Base-by-base conservation (phyloP, 345 rosid species). In the Bruguiera gymnorhiza region DNA sequence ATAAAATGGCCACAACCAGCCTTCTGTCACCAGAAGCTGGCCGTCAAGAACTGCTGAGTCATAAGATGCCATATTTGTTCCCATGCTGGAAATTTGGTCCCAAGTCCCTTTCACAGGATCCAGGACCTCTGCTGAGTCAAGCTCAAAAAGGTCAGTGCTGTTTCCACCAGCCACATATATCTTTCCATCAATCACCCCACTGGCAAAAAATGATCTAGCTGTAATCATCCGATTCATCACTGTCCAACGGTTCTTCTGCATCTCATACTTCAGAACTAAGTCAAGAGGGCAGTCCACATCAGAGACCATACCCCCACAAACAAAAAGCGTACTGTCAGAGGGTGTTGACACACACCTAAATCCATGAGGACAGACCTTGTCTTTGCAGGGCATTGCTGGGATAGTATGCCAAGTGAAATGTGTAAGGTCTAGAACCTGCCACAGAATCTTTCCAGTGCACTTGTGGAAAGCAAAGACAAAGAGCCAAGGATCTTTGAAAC, bases 1-100 rank as follows among this genome's bases (percentile, higher is more conserved):
- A 61, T 80, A 79, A 71, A 92, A 92, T 2, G 98, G 98, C 96
- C 96, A 92, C 71, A 92, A 69, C 98, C 98, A 92, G 62, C 98
- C 98, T 83, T 90, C 96, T 0, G 98, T 90, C 11, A 92, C 95
- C 20, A 90, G 83, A 54, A 92, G 89, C 74, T 87, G 90, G 51
- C 98, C 96, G 24, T 87, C 79, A 21, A 90, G 83, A 70, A 92
- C 96, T 0, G 95, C 93, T 23, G 96, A 76, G 75, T 92, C 93
- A 55, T 88, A 92, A 15, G 95, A 85, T 24, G 92, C 88, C 98
- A 92, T 92, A 52, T 86, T 81, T 2, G 91, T 69, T 5, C 88
- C 88, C 98, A 90, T 92, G 73, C 72, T 83, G 6, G 93, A 80
- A 66, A 88, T 81, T 0, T 80, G 57, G 10, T 39, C 70, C 98